Base-by-base conservation (phyloP, 495 filamentous ascomycete species). In the Endocarpon pusillum region DNA sequence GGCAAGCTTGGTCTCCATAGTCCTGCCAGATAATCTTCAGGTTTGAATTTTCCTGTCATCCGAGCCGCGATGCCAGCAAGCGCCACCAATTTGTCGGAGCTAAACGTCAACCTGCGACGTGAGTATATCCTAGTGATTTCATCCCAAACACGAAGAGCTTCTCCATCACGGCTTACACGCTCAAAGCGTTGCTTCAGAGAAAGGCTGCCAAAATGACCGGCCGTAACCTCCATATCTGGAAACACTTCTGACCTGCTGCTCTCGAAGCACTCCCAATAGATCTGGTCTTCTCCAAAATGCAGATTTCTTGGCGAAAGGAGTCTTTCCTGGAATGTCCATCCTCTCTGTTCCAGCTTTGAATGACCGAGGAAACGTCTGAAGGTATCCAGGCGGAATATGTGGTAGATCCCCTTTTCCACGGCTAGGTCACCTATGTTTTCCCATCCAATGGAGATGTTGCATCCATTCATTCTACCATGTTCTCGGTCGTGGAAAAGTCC, bases 1-100 rank as follows among this genome's bases (percentile, higher is more conserved):
- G 14, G 12, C 28, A 31, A 17, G 19, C 19, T 14, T 31, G 12
- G 28, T 31, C 28, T 31, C 28, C 28, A 31, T n/a, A 31, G 28
- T 17, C 28, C 28, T 15, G 28, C 28, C 12, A 31, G 12, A 31
- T 31, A 5, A n/a, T 31, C 12, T 15, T 31, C 28, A 7, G 28
- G 28, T 7, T 17, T 31, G 8, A 25, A n/a, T n/a, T n/a, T 17
- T 15, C 12, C 12, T 7, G 28, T 15, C 19, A 14, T 14, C 19
- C 19, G 28, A 31, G 12, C 7, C 14, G 28, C 28, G 19, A 31
- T 31, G 12, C 28, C 28, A 31, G 28, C 28, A 7, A 31, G 19
- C 4, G 28, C 28, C 19, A 17, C 12, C 4, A 31, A 17, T 17
- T 31, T 5, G 4, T 31, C 28, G 14, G 14, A 7, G 19, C 28